Base-by-base conservation (phyloP, 129 eudicot genomes). In the Scalesia atractyloides region DNA sequence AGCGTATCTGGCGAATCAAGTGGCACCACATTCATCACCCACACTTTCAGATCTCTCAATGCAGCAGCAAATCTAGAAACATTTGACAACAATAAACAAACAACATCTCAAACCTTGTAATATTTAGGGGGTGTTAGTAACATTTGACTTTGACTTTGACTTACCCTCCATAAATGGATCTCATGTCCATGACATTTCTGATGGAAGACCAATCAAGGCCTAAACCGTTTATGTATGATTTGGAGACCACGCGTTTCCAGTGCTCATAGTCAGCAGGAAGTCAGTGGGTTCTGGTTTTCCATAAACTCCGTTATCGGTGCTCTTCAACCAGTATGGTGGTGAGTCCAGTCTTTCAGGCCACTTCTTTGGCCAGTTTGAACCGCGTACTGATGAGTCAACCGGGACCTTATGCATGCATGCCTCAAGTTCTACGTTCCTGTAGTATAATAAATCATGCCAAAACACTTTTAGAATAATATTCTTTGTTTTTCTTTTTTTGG, bases 131-230 rank as follows among this genome's bases (percentile, higher is more conserved):
- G n/a, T 56, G 70, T 66, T 66, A 19, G 51, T 14, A 24, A 24
- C 30, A 24, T 24, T 24, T 24, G 30, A 24, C 30, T 19, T 37
- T 69, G 37, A 67, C 33, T 66, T 53, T 15, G 39, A 39, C 76
- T 76, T 84, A 87, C 92, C 92, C 92, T 87, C 92, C 92, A 62
- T 87, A 87, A 7, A 82, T 76, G 9, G 92, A 85, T 80, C 75
- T 79, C 92, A 87, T 87, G 83, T 87, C 92, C 87, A 87, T 87
- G 69, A 87, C 83, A 65, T 87, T 87, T 68, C 92, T 82, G 57
- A 87, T 65, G 7, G 82, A 79, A 51, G 85, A 82, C 92, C 92
- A 87, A 53, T 79, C 84, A 30, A 87, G 74, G 34, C 92, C 92
- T 59, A 84, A 68, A 44, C 89, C 89, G 39, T 61, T 84, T 78